Conservation (phyloP, 306 rosid species). For the Hippophae gyantsensis region DNA sequence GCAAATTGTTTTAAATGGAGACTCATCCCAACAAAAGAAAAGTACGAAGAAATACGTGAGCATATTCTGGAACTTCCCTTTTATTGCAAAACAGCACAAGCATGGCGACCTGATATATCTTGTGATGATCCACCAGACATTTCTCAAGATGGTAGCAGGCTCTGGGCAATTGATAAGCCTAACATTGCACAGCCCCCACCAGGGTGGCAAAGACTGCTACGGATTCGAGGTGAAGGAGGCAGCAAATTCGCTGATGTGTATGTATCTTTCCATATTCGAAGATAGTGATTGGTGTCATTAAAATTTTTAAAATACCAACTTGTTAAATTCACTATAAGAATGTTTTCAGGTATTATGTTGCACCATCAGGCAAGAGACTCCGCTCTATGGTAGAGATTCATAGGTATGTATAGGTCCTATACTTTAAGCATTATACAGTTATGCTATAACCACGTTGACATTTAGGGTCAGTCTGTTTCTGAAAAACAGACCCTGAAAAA, state of each 20-base stretch:
- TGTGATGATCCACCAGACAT: slow-evolving; percentile 85
- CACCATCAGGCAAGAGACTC: slow-evolving; percentile 84
- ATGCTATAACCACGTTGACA: neutral
- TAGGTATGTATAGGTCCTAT: slow-evolving; percentile 30
- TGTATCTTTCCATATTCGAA: slow-evolving; percentile 14
- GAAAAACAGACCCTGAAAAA: no score
- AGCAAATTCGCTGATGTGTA: slow-evolving; percentile 86
- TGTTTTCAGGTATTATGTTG: slow-evolving; percentile 62
- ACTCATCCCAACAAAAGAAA: slow-evolving; percentile 78
- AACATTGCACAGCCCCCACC: slow-evolving; percentile 79
- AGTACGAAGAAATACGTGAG: slow-evolving; percentile 86
- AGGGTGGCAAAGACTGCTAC: slow-evolving; percentile 79
- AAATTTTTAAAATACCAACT: neutral
- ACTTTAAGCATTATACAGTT: neutral
- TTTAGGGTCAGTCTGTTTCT: no score
- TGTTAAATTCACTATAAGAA: neutral
- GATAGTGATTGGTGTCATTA: slow-evolving; percentile 1
- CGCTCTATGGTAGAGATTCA: slow-evolving; percentile 88
- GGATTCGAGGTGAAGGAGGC: slow-evolving; percentile 89
- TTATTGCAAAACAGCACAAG: slow-evolving; percentile 57
- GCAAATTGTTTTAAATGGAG: slow-evolving; percentile 93
- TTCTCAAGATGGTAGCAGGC: slow-evolving; percentile 74
- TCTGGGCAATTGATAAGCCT: slow-evolving; percentile 98
- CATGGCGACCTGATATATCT: slow-evolving; percentile 67
- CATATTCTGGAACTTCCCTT: slow-evolving; percentile 65